These are phyloP conservation scores for Cladosporium phlei DNA, from an alignment of 2,329 filamentous ascomycete genomes.

Conservation along the genomic window DNA sequence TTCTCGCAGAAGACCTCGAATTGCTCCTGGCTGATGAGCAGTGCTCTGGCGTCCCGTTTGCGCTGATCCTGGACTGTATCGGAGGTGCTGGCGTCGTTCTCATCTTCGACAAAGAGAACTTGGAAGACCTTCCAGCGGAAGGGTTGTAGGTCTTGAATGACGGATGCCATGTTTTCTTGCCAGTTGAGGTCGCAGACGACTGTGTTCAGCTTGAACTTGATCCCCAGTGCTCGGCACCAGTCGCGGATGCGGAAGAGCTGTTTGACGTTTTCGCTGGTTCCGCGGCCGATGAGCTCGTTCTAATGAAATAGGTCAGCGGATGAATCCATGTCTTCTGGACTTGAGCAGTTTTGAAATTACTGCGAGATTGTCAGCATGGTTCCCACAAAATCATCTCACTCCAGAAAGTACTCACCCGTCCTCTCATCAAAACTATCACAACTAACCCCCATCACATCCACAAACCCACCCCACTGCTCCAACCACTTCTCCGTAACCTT, in stretches of 20 bases:
- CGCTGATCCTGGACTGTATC: slow-evolving; percentile 19
- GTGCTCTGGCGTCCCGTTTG: slow-evolving; percentile 36
- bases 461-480: slow-evolving; percentile 36
- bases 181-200: slow-evolving; percentile 49
- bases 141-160: slow-evolving; percentile 39
- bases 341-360: no score
- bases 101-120: slow-evolving; percentile 48
- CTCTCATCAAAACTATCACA: slow-evolving; percentile 51
- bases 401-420: no score
- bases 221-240: slow-evolving; percentile 44
- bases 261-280: slow-evolving; percentile 44
- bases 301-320: no score
- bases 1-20: slow-evolving; percentile 41
- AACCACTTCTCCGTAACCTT: slow-evolving; percentile 44
- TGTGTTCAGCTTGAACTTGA: slow-evolving; percentile 57
- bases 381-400: no score
- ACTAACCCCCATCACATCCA: slow-evolving; percentile 53
- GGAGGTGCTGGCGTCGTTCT: slow-evolving; percentile 44
- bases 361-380: no score
- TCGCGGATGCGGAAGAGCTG: slow-evolving; percentile 41
- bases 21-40: slow-evolving; percentile 34
- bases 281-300: slow-evolving; percentile 51
- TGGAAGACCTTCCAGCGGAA: slow-evolving; percentile 57
- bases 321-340: no score
- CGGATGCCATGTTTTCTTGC: slow-evolving; percentile 38